phyloP scores from a whole-genome alignment of 208 protist genomes.

The Crithidia thermophila region DNA sequence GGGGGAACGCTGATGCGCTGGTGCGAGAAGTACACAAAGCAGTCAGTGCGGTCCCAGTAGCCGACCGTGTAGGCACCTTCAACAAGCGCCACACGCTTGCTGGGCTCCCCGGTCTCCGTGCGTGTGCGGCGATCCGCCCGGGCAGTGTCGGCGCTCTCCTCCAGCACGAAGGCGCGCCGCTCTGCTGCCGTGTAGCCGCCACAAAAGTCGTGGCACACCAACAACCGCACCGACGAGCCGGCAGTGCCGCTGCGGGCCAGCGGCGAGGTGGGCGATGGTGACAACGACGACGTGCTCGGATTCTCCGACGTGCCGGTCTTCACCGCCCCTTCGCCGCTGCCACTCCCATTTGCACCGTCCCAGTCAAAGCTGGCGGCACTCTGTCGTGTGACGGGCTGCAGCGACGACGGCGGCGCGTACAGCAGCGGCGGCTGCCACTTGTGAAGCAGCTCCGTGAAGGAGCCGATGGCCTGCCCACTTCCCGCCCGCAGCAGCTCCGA shows the following conservation, averaged over 20 bases:
- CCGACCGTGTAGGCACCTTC: conserved; percentile 59
- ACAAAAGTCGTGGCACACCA: conserved; percentile 86
- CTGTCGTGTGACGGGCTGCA: conserved; percentile 9
- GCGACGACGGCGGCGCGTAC: conserved; percentile 17
- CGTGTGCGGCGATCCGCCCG: neutral
- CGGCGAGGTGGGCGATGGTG: neutral
- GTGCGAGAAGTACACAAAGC: conserved; percentile 93
- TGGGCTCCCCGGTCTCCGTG: neutral
- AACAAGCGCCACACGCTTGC: conserved; percentile 3
- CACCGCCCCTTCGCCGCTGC: neutral
- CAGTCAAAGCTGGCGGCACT: neutral
- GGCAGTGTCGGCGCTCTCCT: neutral
- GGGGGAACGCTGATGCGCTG: conserved; percentile 83
- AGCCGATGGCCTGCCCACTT: conserved; percentile 36
- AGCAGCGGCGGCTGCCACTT: conserved; percentile 18
- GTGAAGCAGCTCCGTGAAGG: conserved; percentile 38
- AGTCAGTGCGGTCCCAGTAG: conserved; percentile 80
- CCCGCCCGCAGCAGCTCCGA: conserved; percentile 19
- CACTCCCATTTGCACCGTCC: neutral
- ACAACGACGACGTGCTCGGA: neutral
- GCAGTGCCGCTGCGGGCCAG: too few relatives aligned
- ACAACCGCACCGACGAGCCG: conserved; percentile 31
- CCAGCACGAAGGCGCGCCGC: conserved; percentile 38
- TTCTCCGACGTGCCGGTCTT: neutral
- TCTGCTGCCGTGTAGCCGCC: conserved; percentile 67